phyloP scores from a whole-genome alignment of 2,329 filamentous ascomycete genomes.

The Xylariales sp. region DNA sequence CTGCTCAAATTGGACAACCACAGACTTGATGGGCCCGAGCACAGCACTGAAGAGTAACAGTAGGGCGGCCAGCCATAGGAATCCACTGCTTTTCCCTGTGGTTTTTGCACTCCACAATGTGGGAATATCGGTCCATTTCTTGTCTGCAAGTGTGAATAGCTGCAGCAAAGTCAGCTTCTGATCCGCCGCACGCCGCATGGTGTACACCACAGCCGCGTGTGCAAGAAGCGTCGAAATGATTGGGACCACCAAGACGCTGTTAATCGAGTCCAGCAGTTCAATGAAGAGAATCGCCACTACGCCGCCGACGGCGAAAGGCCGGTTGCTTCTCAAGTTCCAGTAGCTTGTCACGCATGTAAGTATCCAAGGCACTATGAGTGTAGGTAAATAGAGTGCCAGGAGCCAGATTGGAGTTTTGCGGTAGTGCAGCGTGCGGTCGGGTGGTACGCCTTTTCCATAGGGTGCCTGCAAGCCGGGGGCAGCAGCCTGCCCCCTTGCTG shows the following conservation, averaged over 20 bases:
- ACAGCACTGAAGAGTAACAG: slow-evolving; percentile 8
- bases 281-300: slow-evolving; percentile 7
- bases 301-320: slow-evolving; percentile 6
- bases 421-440: slow-evolving; percentile 6
- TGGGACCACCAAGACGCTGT: slow-evolving; percentile 12
- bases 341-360: slow-evolving; percentile 10
- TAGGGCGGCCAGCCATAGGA: slow-evolving; percentile 11
- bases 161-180: slow-evolving; percentile 14
- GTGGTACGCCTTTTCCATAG: not conserved
- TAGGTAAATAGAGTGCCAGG: slow-evolving; percentile 10
- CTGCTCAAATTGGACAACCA: slow-evolving; percentile 9
- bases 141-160: slow-evolving; percentile 17
- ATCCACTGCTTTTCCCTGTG: slow-evolving; percentile 7
- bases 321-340: slow-evolving; percentile 7
- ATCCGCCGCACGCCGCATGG: slow-evolving; percentile 10
- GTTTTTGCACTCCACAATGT: slow-evolving; percentile 7
- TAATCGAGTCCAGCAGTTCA: slow-evolving; percentile 10
- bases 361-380: slow-evolving; percentile 11
- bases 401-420: slow-evolving; percentile 7
- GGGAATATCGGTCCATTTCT: slow-evolving; percentile 11
- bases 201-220: slow-evolving; percentile 14
- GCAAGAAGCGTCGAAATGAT: slow-evolving; percentile 12
- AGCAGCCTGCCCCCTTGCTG: not conserved
- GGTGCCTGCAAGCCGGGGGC: not conserved
- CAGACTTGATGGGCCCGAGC: slow-evolving; percentile 10